Conservation (phyloP, 768 basidiomycete species). For the Collybia sp. region DNA sequence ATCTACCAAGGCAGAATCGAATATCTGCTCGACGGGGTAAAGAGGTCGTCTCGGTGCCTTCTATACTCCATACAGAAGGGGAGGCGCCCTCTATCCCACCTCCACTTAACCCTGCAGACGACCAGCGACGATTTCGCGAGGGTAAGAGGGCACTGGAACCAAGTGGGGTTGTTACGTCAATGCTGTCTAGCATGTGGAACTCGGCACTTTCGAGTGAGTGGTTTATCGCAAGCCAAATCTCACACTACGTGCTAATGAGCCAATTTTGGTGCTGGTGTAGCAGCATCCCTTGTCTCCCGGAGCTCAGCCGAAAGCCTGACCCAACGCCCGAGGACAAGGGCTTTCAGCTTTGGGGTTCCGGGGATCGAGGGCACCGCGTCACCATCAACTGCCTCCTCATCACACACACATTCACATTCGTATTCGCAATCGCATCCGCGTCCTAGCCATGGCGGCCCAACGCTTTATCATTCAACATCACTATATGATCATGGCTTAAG, state of each 20-base stretch:
- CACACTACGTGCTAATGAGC: too few species aligned
- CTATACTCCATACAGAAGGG: neutral
- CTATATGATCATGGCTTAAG: constrained; percentile 16
- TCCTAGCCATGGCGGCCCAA: constrained; percentile 3
- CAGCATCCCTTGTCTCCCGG: constrained; percentile 21
- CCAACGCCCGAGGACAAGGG: constrained; percentile 7
- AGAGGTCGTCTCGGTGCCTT: constrained; percentile 9
- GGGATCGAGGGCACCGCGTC: constrained; percentile 17
- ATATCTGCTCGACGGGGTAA: constrained; percentile 13
- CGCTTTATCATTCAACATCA: constrained; percentile 20
- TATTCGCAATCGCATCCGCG: constrained; percentile 7
- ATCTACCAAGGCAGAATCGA: constrained; percentile 35
- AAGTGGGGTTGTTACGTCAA: constrained; percentile 20
- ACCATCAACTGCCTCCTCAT: constrained; percentile 11
- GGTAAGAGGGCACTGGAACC: constrained; percentile 24
- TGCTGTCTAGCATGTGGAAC: neutral
- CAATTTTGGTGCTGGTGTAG: too few species aligned
- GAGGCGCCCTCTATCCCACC: constrained; percentile 4
- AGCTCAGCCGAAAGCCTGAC: constrained; percentile 28
- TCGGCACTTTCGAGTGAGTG: neutral
- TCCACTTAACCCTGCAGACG: constrained; percentile 11
- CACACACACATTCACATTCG: constrained; percentile 12
- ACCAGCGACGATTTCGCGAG: constrained; percentile 12
- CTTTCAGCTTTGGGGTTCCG: constrained; percentile 16
- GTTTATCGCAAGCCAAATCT: too few species aligned